Percentiles rank a stretch among this genome's conserved stretches.
Conservation (phyloP, 2,329 filamentous ascomycete species). For the Ceratocystis destructans region DNA sequence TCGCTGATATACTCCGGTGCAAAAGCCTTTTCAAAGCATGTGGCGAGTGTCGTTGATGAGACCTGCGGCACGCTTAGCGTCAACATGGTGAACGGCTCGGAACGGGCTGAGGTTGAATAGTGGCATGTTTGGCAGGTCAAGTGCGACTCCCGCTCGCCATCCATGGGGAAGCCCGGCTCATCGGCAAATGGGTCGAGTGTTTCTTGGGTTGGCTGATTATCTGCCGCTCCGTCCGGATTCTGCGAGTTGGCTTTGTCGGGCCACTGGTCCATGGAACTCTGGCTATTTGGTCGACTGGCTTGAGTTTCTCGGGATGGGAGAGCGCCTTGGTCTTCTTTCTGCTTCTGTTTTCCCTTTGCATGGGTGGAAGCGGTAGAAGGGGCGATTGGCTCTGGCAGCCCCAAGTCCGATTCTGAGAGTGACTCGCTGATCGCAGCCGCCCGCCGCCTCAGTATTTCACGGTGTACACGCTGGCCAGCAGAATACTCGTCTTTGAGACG, state of each 20-base stretch:
- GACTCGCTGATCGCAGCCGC: conserved; percentile 8
- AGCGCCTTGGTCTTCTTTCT: too few relatives aligned
- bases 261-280: too few relatives aligned
- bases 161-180: conserved; percentile 74
- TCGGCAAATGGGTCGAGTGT: conserved; percentile 10
- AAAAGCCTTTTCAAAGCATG: conserved; percentile 85
- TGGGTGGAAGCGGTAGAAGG: too few relatives aligned
- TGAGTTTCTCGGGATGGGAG: neutral
- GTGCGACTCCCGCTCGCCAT: conserved; percentile 85
- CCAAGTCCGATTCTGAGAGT: conserved; percentile 23
- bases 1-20: conserved; percentile 95
- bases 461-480: conserved; percentile 55
- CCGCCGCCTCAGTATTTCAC: conserved; percentile 8
- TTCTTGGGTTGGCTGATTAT: neutral
- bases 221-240: neutral
- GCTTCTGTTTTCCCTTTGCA: too few relatives aligned
- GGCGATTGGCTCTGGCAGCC: conserved; percentile 8
- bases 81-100: conserved; percentile 78
- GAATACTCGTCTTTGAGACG: conserved; percentile 88
- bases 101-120: conserved; percentile 73
- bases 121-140: conserved; percentile 83
- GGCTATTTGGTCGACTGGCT: too few relatives aligned
- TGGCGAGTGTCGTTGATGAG: conserved; percentile 64
- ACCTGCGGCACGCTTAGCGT: conserved; percentile 83
- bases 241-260: conserved; percentile 15